Evolutionary conservation across 208 protist genomes (phyloP).

Genomic region (Wallacemonas sp.): DNA sequence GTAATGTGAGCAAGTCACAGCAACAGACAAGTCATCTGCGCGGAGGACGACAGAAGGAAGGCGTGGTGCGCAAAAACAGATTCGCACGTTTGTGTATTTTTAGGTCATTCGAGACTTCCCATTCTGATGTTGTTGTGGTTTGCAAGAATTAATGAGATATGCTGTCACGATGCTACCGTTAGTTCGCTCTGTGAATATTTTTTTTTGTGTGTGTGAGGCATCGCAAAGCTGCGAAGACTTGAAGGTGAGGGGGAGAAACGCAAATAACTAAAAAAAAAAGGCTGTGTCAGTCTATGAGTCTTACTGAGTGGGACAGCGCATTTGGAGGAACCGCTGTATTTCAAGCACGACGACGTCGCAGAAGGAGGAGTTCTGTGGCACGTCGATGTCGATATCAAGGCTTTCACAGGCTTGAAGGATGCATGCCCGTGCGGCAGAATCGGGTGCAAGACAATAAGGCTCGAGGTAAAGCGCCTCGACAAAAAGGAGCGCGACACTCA

Average conservation of each 20-base stretch:
- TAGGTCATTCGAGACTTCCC: too few species aligned
- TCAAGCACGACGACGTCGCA: not conserved
- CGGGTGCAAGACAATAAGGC: slow-evolving; percentile 63
- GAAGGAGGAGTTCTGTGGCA: not conserved
- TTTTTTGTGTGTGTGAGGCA: too few species aligned
- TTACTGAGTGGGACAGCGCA: not conserved
- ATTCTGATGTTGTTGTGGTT: too few species aligned
- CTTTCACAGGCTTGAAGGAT: slow-evolving; percentile 40
- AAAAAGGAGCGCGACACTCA: slow-evolving; percentile 54
- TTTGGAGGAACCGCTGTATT: slow-evolving; percentile 8
- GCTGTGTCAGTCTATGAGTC: not conserved
- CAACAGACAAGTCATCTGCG: too few species aligned
- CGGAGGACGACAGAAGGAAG: too few species aligned
- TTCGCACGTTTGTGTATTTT: too few species aligned
- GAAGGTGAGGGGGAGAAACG: not conserved
- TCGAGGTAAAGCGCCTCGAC: slow-evolving; percentile 51
- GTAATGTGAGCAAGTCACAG: too few species aligned
- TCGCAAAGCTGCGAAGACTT: too few species aligned
- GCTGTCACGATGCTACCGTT: too few species aligned
- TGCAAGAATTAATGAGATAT: too few species aligned
- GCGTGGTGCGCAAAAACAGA: too few species aligned
- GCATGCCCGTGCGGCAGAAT: slow-evolving; percentile 55
- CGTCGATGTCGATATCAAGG: not conserved
- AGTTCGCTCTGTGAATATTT: too few species aligned
- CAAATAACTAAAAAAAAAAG: slow-evolving; percentile 2